These are phyloP conservation scores for Vanilla planifolia DNA, from an alignment of 106 monocot species.

Conservation along the genomic window DNA sequence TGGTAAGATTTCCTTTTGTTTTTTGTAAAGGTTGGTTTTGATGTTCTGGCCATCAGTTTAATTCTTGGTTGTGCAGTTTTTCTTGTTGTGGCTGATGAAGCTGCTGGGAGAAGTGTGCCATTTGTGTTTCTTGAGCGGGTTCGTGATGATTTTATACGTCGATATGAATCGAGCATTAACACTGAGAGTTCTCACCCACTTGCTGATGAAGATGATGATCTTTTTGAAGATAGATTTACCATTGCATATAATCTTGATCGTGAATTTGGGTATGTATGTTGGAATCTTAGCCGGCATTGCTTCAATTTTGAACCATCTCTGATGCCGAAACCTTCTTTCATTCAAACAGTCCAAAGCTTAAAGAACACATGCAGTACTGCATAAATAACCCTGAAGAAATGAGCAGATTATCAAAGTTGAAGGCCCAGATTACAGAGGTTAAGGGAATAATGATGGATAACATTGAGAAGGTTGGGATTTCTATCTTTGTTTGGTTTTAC, in stretches of 20 bases:
- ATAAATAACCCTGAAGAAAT: slow-evolving; percentile 86
- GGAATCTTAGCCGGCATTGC: neutral
- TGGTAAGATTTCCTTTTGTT: slow-evolving; percentile 32
- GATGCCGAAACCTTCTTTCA: neutral
- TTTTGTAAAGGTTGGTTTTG: neutral
- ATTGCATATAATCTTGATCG: slow-evolving; percentile 90
- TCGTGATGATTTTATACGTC: slow-evolving; percentile 84
- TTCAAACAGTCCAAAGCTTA: slow-evolving; percentile 61
- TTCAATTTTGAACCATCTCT: neutral
- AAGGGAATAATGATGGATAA: slow-evolving; percentile 99
- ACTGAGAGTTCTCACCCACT: slow-evolving; percentile 51
- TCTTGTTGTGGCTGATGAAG: slow-evolving; percentile 89
- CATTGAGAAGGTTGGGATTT: slow-evolving; percentile 72
- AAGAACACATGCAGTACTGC: slow-evolving; percentile 91
- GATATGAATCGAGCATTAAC: slow-evolving; percentile 59
- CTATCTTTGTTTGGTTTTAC: neutral
- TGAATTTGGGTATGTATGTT: slow-evolving; percentile 71
- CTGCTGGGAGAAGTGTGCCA: slow-evolving; percentile 64
- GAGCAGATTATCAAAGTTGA: slow-evolving; percentile 79
- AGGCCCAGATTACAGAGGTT: slow-evolving; percentile 83
- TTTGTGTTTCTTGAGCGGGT: slow-evolving; percentile 86
- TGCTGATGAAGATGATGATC: slow-evolving; percentile 81
- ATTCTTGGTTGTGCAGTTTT: slow-evolving; percentile 52
- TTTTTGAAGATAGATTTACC: slow-evolving; percentile 83
- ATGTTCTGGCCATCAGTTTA: neutral